Evolutionary conservation across 495 filamentous ascomycete genomes (phyloP).

Genomic region (Bombardia bombarda): DNA sequence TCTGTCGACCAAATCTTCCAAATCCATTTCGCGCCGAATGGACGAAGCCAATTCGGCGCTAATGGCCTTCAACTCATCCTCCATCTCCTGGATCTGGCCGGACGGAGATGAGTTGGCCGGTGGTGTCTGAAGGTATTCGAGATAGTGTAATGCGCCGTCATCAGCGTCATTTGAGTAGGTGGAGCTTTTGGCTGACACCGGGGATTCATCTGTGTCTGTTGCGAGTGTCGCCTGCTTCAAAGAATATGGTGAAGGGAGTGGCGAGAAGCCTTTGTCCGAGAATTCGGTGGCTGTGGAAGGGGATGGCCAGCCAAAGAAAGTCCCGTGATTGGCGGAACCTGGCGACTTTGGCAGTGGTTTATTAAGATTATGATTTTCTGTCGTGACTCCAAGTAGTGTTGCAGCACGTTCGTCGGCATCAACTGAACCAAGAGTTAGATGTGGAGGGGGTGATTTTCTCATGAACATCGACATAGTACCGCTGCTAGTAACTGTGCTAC

Average conservation of each 20-base stretch:
- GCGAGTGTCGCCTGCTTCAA: constrained; percentile 24
- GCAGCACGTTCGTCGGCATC: constrained; percentile 21
- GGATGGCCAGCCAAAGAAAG: constrained; percentile 46
- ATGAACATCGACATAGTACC: constrained; percentile 37
- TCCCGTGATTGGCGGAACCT: constrained; percentile 40
- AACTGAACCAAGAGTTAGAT: constrained; percentile 33
- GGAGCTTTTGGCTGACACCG: constrained; percentile 25
- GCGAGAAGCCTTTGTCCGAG: constrained; percentile 43
- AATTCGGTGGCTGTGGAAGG: constrained; percentile 38
- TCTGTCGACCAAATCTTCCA: constrained; percentile 88
- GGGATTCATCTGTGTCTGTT: constrained; percentile 30
- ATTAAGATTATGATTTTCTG: constrained; percentile 28
- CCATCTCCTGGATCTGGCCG: constrained; percentile 62
- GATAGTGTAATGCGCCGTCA: constrained; percentile 29
- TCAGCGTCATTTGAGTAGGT: constrained; percentile 23
- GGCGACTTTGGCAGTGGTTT: constrained; percentile 48
- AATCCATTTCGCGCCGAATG: constrained; percentile 90
- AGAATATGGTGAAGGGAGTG: constrained; percentile 38
- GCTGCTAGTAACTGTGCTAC: constrained; percentile 20
- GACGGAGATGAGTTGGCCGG: constrained; percentile 28
- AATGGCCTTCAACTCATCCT: constrained; percentile 88
- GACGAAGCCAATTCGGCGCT: constrained; percentile 86
- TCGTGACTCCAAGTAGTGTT: constrained; percentile 5
- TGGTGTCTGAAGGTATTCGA: constrained; percentile 40
- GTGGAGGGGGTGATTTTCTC: constrained; percentile 41